phyloP scores from a whole-genome alignment of 2,329 filamentous ascomycete species.

The Phoma sp. region DNA sequence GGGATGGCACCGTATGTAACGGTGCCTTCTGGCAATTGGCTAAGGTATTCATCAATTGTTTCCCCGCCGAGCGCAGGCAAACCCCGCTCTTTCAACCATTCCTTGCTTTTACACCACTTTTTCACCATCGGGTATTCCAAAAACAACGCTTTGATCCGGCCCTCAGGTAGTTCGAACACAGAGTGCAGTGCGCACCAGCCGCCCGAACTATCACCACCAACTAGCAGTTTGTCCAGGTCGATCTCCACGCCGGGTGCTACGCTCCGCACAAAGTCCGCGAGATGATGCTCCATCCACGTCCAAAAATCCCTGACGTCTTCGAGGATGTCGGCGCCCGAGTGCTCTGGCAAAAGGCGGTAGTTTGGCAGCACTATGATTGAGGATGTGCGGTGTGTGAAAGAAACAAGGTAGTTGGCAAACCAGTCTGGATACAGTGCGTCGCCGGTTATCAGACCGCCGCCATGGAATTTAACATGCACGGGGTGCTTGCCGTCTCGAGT shows the following conservation, averaged over 20 bases:
- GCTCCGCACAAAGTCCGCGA: constrained; percentile 1
- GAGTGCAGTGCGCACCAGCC: constrained; percentile 34
- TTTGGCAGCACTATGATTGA: constrained; percentile 54
- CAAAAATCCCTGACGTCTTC: constrained; percentile 55
- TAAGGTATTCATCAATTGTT: constrained; percentile 7
- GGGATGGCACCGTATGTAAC: constrained; percentile 1
- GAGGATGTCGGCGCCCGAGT: constrained; percentile 51
- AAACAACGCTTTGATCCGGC: constrained; percentile 1
- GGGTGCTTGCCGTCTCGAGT: constrained; percentile 25
- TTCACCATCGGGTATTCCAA: constrained; percentile 10
- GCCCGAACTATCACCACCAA: constrained; percentile 38
- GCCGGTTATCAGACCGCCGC: constrained; percentile 43
- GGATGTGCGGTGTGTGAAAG: constrained; percentile 40
- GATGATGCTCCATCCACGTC: constrained; percentile 47
- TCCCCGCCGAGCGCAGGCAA: neutral
- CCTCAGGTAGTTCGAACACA: constrained; percentile 3
- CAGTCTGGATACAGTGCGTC: constrained; percentile 17
- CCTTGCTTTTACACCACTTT: constrained; percentile 14
- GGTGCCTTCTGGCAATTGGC: neutral
- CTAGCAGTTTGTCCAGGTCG: constrained; percentile 25
- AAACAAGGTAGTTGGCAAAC: constrained; percentile 33
- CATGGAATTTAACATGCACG: constrained; percentile 49
- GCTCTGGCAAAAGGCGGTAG: constrained; percentile 57
- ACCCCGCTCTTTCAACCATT: constrained; percentile 2
- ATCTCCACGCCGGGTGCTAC: constrained; percentile 4